Percentiles rank a stretch among this genome's conserved stretches.
Evolutionary conservation across 108 stramenopile species (phyloP).

Genomic region (Poteriospumella lacustris): DNA sequence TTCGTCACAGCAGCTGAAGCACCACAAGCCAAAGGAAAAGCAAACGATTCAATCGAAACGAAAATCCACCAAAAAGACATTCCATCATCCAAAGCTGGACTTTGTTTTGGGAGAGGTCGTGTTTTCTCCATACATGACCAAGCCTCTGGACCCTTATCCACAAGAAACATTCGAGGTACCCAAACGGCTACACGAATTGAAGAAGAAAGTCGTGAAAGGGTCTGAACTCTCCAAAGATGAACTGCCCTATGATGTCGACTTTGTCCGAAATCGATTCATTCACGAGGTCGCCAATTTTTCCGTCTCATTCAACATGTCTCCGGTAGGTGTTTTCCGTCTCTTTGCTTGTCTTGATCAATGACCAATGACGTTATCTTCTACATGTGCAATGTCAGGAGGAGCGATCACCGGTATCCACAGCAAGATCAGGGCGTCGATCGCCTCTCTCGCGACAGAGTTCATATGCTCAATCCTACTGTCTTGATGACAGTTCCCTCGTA

Average conservation of each 20-base stretch:
- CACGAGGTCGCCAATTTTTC: not conserved
- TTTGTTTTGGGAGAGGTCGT: not conserved
- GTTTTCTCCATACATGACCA: not conserved
- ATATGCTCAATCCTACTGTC: no score
- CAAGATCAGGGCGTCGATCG: no score
- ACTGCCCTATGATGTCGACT: not conserved
- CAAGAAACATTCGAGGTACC: not conserved
- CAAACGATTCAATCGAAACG: not conserved
- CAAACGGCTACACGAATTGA: not conserved
- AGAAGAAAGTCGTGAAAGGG: not conserved
- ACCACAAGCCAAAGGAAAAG: not conserved
- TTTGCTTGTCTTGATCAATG: no score
- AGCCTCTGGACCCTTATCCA: not conserved
- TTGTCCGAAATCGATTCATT: not conserved
- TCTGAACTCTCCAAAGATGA: not conserved
- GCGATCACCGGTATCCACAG: no score
- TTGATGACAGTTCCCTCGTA: no score
- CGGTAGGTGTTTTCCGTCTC: no score
- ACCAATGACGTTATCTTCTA: no score
- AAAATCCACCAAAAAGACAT: not conserved
- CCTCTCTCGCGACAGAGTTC: no score
- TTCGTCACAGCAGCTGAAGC: no score
- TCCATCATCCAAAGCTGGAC: not conserved
- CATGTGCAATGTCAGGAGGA: no score
- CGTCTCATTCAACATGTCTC: not conserved